Conservation (phyloP, 805 yeast species). For the Brettanomyces anomalus region DNA sequence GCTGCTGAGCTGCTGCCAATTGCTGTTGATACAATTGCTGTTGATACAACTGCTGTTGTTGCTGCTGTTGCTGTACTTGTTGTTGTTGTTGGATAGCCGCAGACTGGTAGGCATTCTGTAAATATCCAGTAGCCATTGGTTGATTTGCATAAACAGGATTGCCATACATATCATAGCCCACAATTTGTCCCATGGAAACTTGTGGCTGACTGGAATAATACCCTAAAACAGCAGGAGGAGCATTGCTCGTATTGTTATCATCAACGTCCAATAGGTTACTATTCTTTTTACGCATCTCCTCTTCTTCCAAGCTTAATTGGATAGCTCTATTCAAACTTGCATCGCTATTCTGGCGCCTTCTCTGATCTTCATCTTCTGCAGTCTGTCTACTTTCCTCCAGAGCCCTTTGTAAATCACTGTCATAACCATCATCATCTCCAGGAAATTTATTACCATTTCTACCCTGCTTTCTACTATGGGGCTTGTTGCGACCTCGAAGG, state of each 20-base stretch:
- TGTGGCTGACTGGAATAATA: slow-evolving; percentile 11
- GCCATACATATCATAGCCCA: slow-evolving; percentile 53
- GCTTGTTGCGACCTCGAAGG: neutral
- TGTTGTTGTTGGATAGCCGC: slow-evolving; percentile 13
- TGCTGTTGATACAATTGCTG: slow-evolving; percentile 17
- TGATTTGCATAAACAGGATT: slow-evolving; percentile 49
- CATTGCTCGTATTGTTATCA: slow-evolving; percentile 22
- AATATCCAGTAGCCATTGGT: slow-evolving; percentile 46
- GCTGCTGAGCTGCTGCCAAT: slow-evolving; percentile 13
- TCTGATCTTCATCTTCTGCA: slow-evolving; percentile 65
- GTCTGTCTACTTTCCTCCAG: slow-evolving; percentile 71
- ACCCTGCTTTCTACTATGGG: slow-evolving; percentile 7
- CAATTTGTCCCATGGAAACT: slow-evolving; percentile 30
- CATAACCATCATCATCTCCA: slow-evolving; percentile 39
- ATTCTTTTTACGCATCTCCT: slow-evolving; percentile 47
- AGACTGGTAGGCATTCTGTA: slow-evolving; percentile 35
- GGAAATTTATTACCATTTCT: slow-evolving; percentile 7
- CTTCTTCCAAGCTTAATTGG: slow-evolving; percentile 68
- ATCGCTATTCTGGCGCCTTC: slow-evolving; percentile 45
- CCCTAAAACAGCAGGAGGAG: slow-evolving; percentile 20
- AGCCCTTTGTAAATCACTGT: slow-evolving; percentile 72
- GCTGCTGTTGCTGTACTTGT: slow-evolving; percentile 10
- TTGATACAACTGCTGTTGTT: slow-evolving; percentile 14
- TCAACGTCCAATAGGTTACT: slow-evolving; percentile 47
- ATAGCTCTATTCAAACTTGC: slow-evolving; percentile 63